These are phyloP conservation scores for Rhizoclosmatium sp. DNA, from an alignment of 192 early-diverging fungal species.

Conservation along the genomic window DNA sequence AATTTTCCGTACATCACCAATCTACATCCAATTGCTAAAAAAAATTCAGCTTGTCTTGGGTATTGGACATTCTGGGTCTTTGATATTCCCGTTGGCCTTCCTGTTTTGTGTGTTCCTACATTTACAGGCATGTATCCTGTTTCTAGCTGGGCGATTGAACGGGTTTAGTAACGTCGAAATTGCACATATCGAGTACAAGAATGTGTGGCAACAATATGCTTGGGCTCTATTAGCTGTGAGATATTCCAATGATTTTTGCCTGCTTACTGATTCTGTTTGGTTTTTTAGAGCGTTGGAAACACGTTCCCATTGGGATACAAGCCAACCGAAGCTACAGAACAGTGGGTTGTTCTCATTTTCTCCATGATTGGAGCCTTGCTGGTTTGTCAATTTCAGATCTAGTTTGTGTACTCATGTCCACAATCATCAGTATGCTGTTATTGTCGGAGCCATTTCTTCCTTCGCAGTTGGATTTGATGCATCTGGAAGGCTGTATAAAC, in stretches of 20 bases:
- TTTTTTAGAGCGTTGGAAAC: constrained; percentile 5
- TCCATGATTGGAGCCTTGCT: constrained; percentile 9
- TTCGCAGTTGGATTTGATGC: constrained; percentile 32
- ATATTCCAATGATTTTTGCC: not conserved
- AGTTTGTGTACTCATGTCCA: not conserved
- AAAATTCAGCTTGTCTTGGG: not conserved
- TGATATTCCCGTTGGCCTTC: constrained; percentile 8
- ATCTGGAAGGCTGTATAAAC: constrained; percentile 31
- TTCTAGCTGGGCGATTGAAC: not conserved
- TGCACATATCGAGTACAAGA: not conserved
- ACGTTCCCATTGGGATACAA: not conserved
- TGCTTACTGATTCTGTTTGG: not conserved
- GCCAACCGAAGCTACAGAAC: not conserved
- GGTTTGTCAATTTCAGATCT: not conserved
- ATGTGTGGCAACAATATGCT: constrained; percentile 10
- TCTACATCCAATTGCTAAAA: not conserved
- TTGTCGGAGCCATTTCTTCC: constrained; percentile 28
- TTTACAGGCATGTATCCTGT: constrained; percentile 17
- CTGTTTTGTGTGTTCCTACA: constrained; percentile 22
- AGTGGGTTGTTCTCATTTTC: not conserved
- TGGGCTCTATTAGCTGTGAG: constrained; percentile 15
- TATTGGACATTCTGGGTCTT: constrained; percentile 12
- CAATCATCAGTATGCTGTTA: not conserved
- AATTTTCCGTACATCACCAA: constrained; percentile 9
- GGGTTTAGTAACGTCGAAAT: not conserved